phyloP scores from a whole-genome alignment of 2,329 filamentous ascomycete species.

The Plenodomus lindquistii region DNA sequence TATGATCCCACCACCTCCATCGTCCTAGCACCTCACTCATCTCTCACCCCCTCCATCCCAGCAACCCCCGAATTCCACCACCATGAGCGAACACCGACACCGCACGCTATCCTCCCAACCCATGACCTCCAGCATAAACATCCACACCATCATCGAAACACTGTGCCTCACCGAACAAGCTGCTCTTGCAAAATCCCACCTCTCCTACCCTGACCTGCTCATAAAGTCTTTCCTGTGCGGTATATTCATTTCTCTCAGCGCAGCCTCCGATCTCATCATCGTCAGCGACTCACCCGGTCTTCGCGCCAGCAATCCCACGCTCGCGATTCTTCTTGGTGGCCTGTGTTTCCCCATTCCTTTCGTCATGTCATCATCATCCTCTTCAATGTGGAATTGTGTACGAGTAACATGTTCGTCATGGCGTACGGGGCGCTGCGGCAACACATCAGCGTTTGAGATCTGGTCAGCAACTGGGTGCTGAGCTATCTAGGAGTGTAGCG shows the following conservation, averaged over 20 bases:
- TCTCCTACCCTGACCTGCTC: slow-evolving; percentile 36
- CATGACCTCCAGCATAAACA: slow-evolving; percentile 7
- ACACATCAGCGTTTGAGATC: slow-evolving; percentile 9
- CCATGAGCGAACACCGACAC: slow-evolving; percentile 5
- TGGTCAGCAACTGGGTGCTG: slow-evolving; percentile 11
- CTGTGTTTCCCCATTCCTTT: slow-evolving; percentile 17
- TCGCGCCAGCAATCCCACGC: slow-evolving; percentile 13
- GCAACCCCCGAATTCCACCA: not conserved
- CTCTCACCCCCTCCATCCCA: too few relatives aligned
- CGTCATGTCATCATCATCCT: slow-evolving; percentile 18
- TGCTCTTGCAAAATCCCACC: slow-evolving; percentile 18
- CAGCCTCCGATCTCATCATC: slow-evolving; percentile 41
- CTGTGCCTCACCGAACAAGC: slow-evolving; percentile 11
- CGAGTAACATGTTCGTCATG: slow-evolving; percentile 23
- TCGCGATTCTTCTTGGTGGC: slow-evolving; percentile 12
- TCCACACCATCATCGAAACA: slow-evolving; percentile 13
- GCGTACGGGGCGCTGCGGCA: slow-evolving; percentile 9
- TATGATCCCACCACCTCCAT: too few relatives aligned
- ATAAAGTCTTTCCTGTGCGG: slow-evolving; percentile 39
- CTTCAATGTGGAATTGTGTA: slow-evolving; percentile 18
- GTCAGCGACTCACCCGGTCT: slow-evolving; percentile 31
- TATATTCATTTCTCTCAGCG: slow-evolving; percentile 41
- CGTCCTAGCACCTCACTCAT: too few relatives aligned
- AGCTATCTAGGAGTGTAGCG: slow-evolving; percentile 14
- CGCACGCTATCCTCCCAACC: slow-evolving; percentile 8